Conservation (phyloP, 2,329 filamentous ascomycete genomes). For the Microdochium nivale region DNA sequence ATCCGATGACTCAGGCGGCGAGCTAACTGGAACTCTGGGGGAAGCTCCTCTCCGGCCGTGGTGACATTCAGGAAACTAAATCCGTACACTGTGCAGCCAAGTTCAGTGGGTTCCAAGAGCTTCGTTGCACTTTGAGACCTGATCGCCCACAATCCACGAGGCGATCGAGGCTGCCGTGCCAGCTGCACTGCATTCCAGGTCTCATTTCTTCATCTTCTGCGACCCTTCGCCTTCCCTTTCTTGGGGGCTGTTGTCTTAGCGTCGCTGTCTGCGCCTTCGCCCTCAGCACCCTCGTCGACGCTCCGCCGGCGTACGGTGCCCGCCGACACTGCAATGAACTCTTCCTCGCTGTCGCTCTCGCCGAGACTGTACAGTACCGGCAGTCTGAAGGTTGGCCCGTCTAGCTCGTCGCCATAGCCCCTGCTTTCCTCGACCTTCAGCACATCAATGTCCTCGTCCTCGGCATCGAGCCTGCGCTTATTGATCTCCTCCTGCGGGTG, state of each 20-base stretch:
- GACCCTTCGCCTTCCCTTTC: slow-evolving; percentile 23
- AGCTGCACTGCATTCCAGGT: neutral
- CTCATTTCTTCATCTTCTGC: slow-evolving; percentile 32
- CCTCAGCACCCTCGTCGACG: slow-evolving; percentile 62
- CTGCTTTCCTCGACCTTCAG: slow-evolving; percentile 65
- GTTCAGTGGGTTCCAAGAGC: no score
- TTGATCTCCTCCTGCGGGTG: slow-evolving; percentile 92
- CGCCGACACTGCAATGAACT: slow-evolving; percentile 58
- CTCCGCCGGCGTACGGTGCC: slow-evolving; percentile 86
- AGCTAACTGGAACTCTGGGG: no score
- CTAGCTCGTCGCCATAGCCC: slow-evolving; percentile 48
- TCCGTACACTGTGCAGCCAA: no score
- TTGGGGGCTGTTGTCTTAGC: slow-evolving; percentile 15
- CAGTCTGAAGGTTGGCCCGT: slow-evolving; percentile 67
- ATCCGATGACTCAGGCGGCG: no score
- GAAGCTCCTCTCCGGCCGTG: no score
- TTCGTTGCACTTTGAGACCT: no score
- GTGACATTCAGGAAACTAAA: no score
- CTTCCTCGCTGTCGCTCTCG: slow-evolving; percentile 92
- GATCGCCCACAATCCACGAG: no score
- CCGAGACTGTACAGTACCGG: slow-evolving; percentile 89
- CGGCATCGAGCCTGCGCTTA: slow-evolving; percentile 78
- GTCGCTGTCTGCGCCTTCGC: slow-evolving; percentile 40
- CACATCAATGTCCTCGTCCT: slow-evolving; percentile 92
- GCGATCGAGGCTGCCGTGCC: neutral